Base-by-base conservation (phyloP, 1,284 basidiomycete genomes). In the Ceratobasidium papillatum region DNA sequence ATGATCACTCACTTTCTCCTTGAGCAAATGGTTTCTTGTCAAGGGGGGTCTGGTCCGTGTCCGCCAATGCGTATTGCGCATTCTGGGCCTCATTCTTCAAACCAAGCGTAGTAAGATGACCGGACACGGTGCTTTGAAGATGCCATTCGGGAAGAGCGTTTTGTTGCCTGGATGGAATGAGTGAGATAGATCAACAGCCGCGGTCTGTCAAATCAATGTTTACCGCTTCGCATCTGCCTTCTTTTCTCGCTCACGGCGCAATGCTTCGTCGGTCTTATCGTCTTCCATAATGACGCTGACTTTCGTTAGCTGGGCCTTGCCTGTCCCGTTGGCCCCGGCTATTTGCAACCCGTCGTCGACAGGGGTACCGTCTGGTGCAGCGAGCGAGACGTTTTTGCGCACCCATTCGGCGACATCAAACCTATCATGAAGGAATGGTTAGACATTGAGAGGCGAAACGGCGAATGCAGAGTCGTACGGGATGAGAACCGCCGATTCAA, bases 141-240 rank as follows among this genome's bases (percentile, higher is more conserved):
- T 98, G 93, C 97, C 97, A 99, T 9, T 91, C 87, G 0, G 97
- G 97, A 58, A 99, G 83, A 0, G 91, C 89, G 80, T 99, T 99
- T 84, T 98, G 95, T 81, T 91, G 89, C 71, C 87, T 83, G 78
- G 56, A 69, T 25, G 54, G 19, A 73, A 59, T 25, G 49, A 27
- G 36, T 30, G 34, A 49, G 52, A 49, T 56, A 59, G n/a, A 4
- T 54, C n/a, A 19, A 56, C 3, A 34, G 54, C n/a, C 36, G 30
- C 32, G 47, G 25, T 38, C 38, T 4, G 32, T 25, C 12, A 27
- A 64, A 49, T 19, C 27, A 65, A 30, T 12, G 79, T 81, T 25
- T 54, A 83, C 83, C 92, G 84, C 83, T 94, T 94, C 62, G 89
- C 88, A 58, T 91, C 90, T 1, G 91, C 92, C 78, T 91, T 86